Percentiles rank a stretch among this genome's conserved stretches.
phyloP scores from a whole-genome alignment of 352 stramenopile species.

The Globisporangium iwayamae region DNA sequence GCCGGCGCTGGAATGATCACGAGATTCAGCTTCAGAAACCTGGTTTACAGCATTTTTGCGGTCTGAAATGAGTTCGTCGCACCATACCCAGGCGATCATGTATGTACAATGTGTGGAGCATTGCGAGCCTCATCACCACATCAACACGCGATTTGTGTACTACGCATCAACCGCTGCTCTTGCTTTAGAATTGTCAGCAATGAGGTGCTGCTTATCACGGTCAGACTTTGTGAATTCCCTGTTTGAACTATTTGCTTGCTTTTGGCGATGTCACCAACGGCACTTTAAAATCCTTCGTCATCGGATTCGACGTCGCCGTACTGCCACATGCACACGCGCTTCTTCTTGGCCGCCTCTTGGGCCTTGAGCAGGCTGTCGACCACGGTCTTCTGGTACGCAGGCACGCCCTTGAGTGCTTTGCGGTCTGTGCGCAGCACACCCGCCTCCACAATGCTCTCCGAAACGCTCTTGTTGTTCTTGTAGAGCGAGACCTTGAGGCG shows the following conservation, averaged over 20 bases:
- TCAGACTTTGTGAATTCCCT: slow-evolving; percentile 5
- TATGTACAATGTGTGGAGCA: not conserved
- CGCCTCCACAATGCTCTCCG: slow-evolving; percentile 85
- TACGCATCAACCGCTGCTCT: not conserved
- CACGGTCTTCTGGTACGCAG: slow-evolving; percentile 75
- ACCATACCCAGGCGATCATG: not conserved
- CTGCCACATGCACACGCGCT: slow-evolving; percentile 92
- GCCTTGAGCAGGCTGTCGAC: slow-evolving; percentile 88
- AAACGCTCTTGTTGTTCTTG: slow-evolving; percentile 81
- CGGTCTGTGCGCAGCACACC: slow-evolving; percentile 90
- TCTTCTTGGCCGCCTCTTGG: slow-evolving; percentile 91
- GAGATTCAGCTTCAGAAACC: no score
- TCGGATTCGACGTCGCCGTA: slow-evolving; percentile 97
- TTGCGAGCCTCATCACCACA: not conserved
- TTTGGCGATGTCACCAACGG: not conserved
- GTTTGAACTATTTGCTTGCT: slow-evolving; percentile 8
- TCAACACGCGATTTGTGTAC: not conserved
- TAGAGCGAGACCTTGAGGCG: slow-evolving; percentile 75
- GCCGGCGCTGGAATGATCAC: slow-evolving; percentile 61
- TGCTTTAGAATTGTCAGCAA: not conserved
- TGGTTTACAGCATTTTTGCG: not conserved
- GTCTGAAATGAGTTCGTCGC: no score
- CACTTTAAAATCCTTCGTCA: slow-evolving; percentile 67
- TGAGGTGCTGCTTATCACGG: not conserved
- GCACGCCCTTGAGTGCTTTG: slow-evolving; percentile 52